Conservation (phyloP, 2,329 filamentous ascomycete species). For the Chaetothyriales sp. region DNA sequence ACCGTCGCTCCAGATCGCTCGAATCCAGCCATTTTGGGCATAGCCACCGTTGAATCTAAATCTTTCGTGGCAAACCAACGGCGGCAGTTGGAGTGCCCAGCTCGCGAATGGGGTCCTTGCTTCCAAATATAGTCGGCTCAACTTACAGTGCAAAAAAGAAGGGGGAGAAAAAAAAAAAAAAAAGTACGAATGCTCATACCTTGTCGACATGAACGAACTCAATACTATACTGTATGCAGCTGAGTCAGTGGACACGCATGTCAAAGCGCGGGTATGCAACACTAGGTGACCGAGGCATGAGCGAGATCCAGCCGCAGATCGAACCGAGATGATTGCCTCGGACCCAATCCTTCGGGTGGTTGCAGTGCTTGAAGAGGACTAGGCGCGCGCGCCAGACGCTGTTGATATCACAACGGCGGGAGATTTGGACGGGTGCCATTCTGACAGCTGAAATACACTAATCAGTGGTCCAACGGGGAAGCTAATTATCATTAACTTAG, state of each 20-base stretch:
- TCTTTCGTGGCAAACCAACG: not conserved
- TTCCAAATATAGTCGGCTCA: not conserved
- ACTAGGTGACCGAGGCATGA: not conserved
- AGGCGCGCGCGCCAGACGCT: not conserved
- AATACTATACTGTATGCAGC: not conserved
- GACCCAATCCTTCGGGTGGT: not conserved
- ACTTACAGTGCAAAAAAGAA: not conserved
- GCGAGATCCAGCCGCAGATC: not conserved
- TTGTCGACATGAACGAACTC: not conserved
- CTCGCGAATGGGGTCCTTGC: not conserved
- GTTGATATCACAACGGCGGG: not conserved
- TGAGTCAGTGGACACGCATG: not conserved
- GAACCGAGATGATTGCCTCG: not conserved
- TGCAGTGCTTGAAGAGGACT: not conserved
- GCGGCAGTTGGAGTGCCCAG: not conserved
- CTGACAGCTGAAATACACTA: not conserved
- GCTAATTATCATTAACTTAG: too few relatives aligned
- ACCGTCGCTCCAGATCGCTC: not conserved
- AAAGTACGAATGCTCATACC: not conserved
- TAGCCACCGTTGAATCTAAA: not conserved
- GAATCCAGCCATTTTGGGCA: not conserved
- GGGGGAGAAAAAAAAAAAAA: not conserved
- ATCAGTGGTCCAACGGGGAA: not conserved
- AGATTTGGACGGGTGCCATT: not conserved
- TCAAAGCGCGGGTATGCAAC: not conserved